These are phyloP conservation scores for Zea mays DNA, from an alignment of 176 grass and related monocot genomes.

Conservation along the genomic window DNA sequence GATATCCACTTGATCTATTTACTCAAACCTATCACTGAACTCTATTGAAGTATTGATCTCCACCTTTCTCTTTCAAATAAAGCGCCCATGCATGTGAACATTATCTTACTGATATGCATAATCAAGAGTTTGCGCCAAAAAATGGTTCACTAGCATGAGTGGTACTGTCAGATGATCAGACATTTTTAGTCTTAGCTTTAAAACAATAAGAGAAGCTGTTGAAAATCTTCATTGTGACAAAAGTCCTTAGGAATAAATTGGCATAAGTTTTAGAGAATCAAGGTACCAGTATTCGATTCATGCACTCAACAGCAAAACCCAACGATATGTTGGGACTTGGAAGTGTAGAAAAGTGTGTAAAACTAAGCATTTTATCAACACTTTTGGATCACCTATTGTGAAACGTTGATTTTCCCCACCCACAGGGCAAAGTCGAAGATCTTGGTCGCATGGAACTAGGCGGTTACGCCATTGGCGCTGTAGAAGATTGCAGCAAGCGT, in stretches of 20 bases:
- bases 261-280: conserved; percentile 4
- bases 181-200: not conserved
- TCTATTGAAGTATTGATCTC: too few relatives aligned
- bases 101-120: not conserved
- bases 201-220: not conserved
- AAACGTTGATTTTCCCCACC: too few relatives aligned
- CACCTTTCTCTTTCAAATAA: not conserved
- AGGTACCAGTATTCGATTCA: not conserved
- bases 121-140: not conserved
- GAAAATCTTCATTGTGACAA: not conserved
- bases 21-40: too few relatives aligned
- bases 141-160: not conserved
- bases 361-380: too few relatives aligned
- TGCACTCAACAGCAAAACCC: conserved; percentile 1
- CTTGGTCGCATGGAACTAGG: conserved; percentile 59
- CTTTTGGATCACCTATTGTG: too few relatives aligned
- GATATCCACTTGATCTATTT: too few relatives aligned
- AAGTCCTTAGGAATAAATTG: not conserved
- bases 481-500: conserved; percentile 71
- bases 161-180: not conserved
- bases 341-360: too few relatives aligned
- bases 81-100: not conserved
- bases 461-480: conserved; percentile 46
- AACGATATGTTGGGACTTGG: not conserved
- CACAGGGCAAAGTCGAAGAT: conserved; percentile 51